Conservation (phyloP, 1,284 basidiomycete genomes). For the Melanopsichium pennsylvanicum region DNA sequence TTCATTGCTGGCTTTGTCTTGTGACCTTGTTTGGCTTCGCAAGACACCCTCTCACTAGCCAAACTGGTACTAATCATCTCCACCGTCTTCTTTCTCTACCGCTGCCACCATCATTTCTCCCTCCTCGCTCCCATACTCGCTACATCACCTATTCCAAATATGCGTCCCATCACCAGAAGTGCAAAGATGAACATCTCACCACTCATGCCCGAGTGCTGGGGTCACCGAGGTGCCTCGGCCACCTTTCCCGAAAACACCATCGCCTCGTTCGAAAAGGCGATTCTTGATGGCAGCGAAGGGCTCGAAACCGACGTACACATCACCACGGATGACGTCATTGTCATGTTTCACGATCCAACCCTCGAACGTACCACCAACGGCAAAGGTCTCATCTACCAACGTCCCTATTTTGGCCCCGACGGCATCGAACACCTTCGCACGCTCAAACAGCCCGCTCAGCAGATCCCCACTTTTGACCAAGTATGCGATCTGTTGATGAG, state of each 20-base stretch:
- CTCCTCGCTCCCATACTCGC: constrained; percentile 1
- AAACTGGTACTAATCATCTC: constrained; percentile 33
- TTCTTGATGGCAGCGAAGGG: constrained; percentile 63
- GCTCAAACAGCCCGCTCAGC: constrained; percentile 75
- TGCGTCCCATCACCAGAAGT: constrained; percentile 57
- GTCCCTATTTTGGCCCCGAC: constrained; percentile 68
- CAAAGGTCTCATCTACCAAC: constrained; percentile 69
- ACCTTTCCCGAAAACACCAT: constrained; percentile 66
- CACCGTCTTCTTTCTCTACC: constrained; percentile 28
- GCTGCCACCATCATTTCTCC: background rate
- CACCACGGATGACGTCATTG: constrained; percentile 83
- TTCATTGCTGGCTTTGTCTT: constrained; percentile 1
- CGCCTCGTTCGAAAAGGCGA: constrained; percentile 62
- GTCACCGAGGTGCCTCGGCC: constrained; percentile 64
- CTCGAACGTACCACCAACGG: constrained; percentile 71
- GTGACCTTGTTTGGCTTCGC: constrained; percentile 1
- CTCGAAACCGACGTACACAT: constrained; percentile 86
- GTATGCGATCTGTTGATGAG: constrained; percentile 62
- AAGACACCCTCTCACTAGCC: constrained; percentile 7
- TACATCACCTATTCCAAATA: too few species aligned
- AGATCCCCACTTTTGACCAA: constrained; percentile 63
- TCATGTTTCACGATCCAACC: constrained; percentile 94
- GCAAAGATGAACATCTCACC: constrained; percentile 46
- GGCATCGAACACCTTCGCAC: constrained; percentile 87
- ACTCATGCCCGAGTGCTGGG: constrained; percentile 59